Base-by-base conservation (phyloP, 2,329 filamentous ascomycete species). In the Botrytis fabae region DNA sequence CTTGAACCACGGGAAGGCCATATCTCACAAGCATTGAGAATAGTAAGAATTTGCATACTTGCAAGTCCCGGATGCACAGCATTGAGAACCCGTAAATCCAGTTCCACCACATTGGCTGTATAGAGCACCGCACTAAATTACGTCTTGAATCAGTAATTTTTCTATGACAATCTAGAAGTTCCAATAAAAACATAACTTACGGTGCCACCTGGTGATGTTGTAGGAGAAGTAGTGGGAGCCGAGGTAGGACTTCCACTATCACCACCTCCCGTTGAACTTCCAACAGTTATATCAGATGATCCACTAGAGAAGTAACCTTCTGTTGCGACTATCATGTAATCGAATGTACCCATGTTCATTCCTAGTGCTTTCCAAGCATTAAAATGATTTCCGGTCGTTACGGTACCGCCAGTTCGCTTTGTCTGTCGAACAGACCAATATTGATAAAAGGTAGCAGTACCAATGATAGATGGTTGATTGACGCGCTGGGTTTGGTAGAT, bases 301-400 rank as follows among this genome's bases (percentile, higher is more conserved):
- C 75, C 75, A 68, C 54, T 73, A n/a, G 69, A 72, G 40, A 59
- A 70, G 46, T 76, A 75, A 4, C 74, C 75, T 57, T 75, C 75
- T 16, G 73, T 71, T 57, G 81, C 65, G 61, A 88, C 80, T 74
- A 89, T 87, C 82, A 85, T 83, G 78, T 88, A 89, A 79, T 88
- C 71, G 18, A 64, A 62, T 6, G 73, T 82, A 4, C 87, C 87
- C 10, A 88, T 78, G n/a, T 79, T 82, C 79, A 88, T 80, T 12
- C 86, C 86, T 32, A 80, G 77, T 46, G 81, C 81, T 35, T 80
- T 79, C 87, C 87, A 89, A 12, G 86, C 86, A 75, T 85, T 82
- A 77, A 89, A 88, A 78, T 88, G 86, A 75, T 83, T 85, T 46
- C 79, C 81, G 2, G 83, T 82, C 46, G 83, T 86, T 75, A 89